These are phyloP conservation scores for Prunella vulgaris DNA, from an alignment of 257 asterid genomes.

Conservation along the genomic window DNA sequence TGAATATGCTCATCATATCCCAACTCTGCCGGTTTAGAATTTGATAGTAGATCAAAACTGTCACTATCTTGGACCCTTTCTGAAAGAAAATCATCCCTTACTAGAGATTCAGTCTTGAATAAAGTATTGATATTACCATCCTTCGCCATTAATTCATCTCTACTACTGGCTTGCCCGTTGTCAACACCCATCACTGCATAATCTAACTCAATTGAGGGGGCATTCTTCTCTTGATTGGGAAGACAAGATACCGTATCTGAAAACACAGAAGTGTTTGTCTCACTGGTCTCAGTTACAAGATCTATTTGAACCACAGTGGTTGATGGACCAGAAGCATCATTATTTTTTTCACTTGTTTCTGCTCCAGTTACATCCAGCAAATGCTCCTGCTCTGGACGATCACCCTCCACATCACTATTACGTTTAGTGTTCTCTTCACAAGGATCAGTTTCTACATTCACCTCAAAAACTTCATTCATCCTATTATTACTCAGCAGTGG, in stretches of 20 bases:
- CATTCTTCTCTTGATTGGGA: constrained; percentile 31
- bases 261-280: constrained; percentile 24
- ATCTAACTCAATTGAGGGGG: constrained; percentile 27
- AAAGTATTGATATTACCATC: constrained; percentile 24
- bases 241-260: constrained; percentile 26
- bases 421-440: constrained; percentile 21
- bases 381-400: constrained; percentile 25
- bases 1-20: constrained; percentile 23
- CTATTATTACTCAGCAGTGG: constrained; percentile 19
- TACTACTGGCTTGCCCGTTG: constrained; percentile 25
- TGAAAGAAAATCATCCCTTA: constrained; percentile 20
- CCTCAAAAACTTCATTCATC: constrained; percentile 21
- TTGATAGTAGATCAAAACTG: constrained; percentile 29
- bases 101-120: constrained; percentile 15
- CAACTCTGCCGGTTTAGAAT: constrained; percentile 23
- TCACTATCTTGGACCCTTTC: constrained; percentile 25
- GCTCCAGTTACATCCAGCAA: constrained; percentile 30
- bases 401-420: constrained; percentile 25
- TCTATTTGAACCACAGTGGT: constrained; percentile 13
- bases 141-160: constrained; percentile 25
- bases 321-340: constrained; percentile 26
- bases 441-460: constrained; percentile 14
- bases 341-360: constrained; percentile 21
- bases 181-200: constrained; percentile 25
- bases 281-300: constrained; percentile 21